A percentile compares a stretch with the other conserved stretches of the same genome.
phyloP scores from a whole-genome alignment of 169 alveolate species.

The Plasmodium cynomolgi region DNA sequence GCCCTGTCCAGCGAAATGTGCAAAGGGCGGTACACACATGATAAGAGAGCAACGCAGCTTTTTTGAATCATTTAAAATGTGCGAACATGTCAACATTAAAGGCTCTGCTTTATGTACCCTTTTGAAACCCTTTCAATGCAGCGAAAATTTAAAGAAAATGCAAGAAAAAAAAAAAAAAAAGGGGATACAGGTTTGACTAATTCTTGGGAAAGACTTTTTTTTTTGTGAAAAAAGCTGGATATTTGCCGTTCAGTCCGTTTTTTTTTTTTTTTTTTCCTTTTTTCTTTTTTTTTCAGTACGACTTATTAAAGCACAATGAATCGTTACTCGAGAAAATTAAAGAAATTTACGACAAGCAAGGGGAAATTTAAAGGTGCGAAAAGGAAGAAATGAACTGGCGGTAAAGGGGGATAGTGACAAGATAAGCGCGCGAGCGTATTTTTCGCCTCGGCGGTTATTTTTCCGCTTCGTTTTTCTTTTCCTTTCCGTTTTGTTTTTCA shows the following conservation, averaged over 20 bases:
- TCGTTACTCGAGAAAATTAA: conserved; percentile 57
- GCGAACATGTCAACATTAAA: background rate
- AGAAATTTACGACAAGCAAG: conserved; percentile 65
- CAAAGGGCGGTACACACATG: background rate
- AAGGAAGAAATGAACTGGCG: background rate
- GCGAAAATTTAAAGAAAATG: conserved; percentile 50
- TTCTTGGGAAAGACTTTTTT: background rate
- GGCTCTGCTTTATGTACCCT: background rate
- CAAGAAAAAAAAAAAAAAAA: conserved; percentile 61
- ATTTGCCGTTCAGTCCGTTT: background rate
- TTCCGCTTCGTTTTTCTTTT: background rate
- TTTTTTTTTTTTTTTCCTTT: background rate
- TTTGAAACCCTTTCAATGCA: background rate
- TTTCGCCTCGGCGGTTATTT: background rate
- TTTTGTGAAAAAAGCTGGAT: background rate
- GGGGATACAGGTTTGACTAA: conserved; percentile 49
- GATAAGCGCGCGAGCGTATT: background rate
- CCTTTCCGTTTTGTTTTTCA: background rate
- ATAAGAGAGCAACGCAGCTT: background rate
- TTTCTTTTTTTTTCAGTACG: conserved; percentile 39
- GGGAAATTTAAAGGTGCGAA: conserved; percentile 27
- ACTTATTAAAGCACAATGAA: conserved; percentile 67
- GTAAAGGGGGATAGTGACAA: background rate
- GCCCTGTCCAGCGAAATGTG: background rate
- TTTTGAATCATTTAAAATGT: background rate